A percentile compares a stretch with the other conserved stretches of the same genome.
These are phyloP conservation scores for Leishmania turanica DNA, from an alignment of 208 protist genomes.

Conservation along the genomic window DNA sequence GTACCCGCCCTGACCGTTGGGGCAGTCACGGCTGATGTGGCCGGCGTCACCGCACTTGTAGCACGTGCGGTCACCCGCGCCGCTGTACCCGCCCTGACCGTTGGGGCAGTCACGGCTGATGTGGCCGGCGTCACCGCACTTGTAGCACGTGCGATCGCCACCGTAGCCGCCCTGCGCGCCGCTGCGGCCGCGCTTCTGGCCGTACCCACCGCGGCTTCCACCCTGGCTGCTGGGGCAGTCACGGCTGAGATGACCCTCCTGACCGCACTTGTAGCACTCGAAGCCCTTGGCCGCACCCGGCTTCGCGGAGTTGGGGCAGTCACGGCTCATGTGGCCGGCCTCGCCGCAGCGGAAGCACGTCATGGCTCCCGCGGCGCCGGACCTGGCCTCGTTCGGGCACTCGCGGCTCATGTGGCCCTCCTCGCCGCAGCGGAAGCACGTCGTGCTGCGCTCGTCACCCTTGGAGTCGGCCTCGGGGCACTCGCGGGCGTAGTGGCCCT, in stretches of 20 bases:
- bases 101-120: slow-evolving; percentile 86
- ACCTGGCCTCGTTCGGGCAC: slow-evolving; percentile 54
- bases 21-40: slow-evolving; percentile 87
- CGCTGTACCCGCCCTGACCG: slow-evolving; percentile 38
- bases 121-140: slow-evolving; percentile 83
- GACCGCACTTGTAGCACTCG: slow-evolving; percentile 77
- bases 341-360: slow-evolving; percentile 87
- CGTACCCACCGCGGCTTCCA: slow-evolving; percentile 49
- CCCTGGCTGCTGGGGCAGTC: slow-evolving; percentile 70
- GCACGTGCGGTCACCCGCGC: slow-evolving; percentile 72
- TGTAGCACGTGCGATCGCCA: slow-evolving; percentile 80
- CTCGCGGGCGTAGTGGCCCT: slow-evolving; percentile 85
- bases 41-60: slow-evolving; percentile 77
- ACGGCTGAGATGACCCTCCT: slow-evolving; percentile 73
- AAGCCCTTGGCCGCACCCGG: slow-evolving; percentile 47
- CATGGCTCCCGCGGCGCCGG: slow-evolving; percentile 37
- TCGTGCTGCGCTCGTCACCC: slow-evolving; percentile 40
- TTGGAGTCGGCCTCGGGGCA: slow-evolving; percentile 68
- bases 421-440: slow-evolving; percentile 70
- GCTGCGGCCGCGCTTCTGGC: slow-evolving; percentile 57
- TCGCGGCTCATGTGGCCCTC: slow-evolving; percentile 69
- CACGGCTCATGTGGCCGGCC: slow-evolving; percentile 80
- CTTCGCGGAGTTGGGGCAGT: slow-evolving; percentile 81
- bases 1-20: slow-evolving; percentile 27
- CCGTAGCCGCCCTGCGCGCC: slow-evolving; percentile 56